A percentile compares a stretch with the other conserved stretches of the same genome.
Conservation (phyloP, 208 protist species). For the Tetramitus jugosus region DNA sequence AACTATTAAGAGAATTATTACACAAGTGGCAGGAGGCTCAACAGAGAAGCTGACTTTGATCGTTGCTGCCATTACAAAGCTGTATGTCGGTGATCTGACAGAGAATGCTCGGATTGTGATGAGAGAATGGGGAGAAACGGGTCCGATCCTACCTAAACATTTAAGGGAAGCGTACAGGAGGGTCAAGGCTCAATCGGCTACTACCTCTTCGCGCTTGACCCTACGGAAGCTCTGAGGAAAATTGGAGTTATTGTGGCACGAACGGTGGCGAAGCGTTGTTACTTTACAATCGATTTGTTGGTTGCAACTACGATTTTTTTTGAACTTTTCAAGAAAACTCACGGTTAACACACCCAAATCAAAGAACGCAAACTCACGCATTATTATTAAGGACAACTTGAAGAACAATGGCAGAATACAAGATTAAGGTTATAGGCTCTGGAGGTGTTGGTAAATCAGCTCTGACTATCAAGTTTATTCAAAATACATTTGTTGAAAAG, state of each 20-base stretch:
- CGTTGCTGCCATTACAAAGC: not conserved
- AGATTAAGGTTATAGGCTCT: not conserved
- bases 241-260: too few relatives aligned
- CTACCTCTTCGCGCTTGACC: too few relatives aligned
- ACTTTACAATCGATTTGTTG: too few relatives aligned
- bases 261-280: too few relatives aligned
- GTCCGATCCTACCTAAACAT: not conserved
- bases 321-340: too few relatives aligned
- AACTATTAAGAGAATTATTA: not conserved
- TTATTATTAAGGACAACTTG: too few relatives aligned
- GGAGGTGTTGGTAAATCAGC: slow-evolving; percentile 3
- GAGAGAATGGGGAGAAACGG: not conserved
- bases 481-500: not conserved
- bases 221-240: too few relatives aligned
- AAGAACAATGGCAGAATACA: slow-evolving; percentile 5
- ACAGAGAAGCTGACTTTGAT: not conserved
- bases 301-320: too few relatives aligned
- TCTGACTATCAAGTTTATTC: not conserved
- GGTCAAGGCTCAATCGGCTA: too few relatives aligned
- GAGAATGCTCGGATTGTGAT: not conserved
- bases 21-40: not conserved
- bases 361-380: too few relatives aligned
- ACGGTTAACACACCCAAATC: too few relatives aligned
- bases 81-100: slow-evolving; percentile 12
- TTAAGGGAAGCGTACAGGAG: slow-evolving; percentile 16